A percentile compares a stretch with the other conserved stretches of the same genome.
These are phyloP conservation scores for Peterozyma xylosa DNA, from an alignment of 805 yeast genomes.

Conservation along the genomic window DNA sequence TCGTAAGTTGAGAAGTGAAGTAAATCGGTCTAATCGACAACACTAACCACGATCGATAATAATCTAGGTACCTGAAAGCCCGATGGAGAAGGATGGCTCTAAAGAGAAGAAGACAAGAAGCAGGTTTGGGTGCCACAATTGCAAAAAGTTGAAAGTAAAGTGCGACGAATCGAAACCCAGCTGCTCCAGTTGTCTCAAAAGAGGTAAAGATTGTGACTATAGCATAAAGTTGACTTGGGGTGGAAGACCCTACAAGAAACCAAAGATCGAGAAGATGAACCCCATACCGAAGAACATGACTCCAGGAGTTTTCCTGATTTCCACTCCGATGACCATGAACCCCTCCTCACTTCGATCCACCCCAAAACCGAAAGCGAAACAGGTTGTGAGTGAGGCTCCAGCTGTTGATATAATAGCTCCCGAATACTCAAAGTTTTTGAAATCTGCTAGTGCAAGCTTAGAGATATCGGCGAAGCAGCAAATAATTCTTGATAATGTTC, in stretches of 20 bases:
- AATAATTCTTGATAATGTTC: too few species aligned
- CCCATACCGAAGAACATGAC: constrained; percentile 11
- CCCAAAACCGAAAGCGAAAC: too few species aligned
- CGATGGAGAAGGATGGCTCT: neutral
- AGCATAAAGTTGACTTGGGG: constrained; percentile 64
- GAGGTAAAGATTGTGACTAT: constrained; percentile 49
- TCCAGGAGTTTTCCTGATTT: constrained; percentile 4
- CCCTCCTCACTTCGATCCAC: too few species aligned
- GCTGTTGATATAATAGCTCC: too few species aligned
- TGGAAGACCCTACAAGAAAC: constrained; percentile 54
- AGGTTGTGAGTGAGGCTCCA: too few species aligned
- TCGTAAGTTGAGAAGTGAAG: too few species aligned
- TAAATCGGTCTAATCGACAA: too few species aligned
- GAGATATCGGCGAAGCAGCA: too few species aligned
- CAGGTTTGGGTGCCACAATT: constrained; percentile 53
- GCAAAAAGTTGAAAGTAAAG: constrained; percentile 56
- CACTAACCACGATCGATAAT: too few species aligned
- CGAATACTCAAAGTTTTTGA: too few species aligned
- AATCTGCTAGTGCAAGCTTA: too few species aligned
- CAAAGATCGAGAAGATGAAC: constrained; percentile 25
- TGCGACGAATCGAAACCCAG: constrained; percentile 64
- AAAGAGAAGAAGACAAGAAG: constrained; percentile 31
- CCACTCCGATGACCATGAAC: too few species aligned
- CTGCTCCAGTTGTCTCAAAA: constrained; percentile 49
- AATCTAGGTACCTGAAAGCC: neutral